phyloP scores from a whole-genome alignment of 1,284 basidiomycete genomes.

The Agroathelia rolfsii region DNA sequence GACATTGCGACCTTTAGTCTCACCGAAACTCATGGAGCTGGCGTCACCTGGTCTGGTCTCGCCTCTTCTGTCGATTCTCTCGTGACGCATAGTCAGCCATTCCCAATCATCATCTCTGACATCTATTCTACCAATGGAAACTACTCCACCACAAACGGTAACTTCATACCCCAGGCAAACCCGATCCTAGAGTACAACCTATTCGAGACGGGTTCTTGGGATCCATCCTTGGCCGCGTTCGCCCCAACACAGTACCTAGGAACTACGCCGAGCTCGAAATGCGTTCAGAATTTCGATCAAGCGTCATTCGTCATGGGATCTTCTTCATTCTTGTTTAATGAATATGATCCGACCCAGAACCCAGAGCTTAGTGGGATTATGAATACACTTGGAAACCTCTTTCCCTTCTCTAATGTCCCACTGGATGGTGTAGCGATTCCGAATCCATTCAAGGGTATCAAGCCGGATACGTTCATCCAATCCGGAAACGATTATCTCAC shows the following conservation, averaged over 20 bases:
- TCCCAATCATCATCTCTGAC: constrained; percentile 27
- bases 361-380: neutral
- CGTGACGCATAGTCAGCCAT: constrained; percentile 21
- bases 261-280: constrained; percentile 44
- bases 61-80: constrained; percentile 21
- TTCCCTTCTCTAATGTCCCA: neutral
- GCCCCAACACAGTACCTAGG: constrained; percentile 50
- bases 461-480: constrained; percentile 28
- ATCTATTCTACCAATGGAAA: constrained; percentile 19
- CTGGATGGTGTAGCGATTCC: constrained; percentile 41
- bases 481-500: constrained; percentile 22
- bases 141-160: constrained; percentile 11
- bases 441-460: constrained; percentile 43
- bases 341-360: constrained; percentile 22
- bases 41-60: constrained; percentile 24
- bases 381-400: constrained; percentile 1
- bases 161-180: constrained; percentile 25
- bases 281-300: constrained; percentile 58
- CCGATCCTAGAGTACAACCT: constrained; percentile 43
- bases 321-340: constrained; percentile 56
- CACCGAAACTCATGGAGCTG: constrained; percentile 25
- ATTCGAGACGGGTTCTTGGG: constrained; percentile 59
- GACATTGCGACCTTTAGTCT: constrained; percentile 25
- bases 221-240: constrained; percentile 52
- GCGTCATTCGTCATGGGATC: constrained; percentile 57